Conservation (phyloP, 139 green algal genomes). For the Chlamydomonas sphaeroides region DNA sequence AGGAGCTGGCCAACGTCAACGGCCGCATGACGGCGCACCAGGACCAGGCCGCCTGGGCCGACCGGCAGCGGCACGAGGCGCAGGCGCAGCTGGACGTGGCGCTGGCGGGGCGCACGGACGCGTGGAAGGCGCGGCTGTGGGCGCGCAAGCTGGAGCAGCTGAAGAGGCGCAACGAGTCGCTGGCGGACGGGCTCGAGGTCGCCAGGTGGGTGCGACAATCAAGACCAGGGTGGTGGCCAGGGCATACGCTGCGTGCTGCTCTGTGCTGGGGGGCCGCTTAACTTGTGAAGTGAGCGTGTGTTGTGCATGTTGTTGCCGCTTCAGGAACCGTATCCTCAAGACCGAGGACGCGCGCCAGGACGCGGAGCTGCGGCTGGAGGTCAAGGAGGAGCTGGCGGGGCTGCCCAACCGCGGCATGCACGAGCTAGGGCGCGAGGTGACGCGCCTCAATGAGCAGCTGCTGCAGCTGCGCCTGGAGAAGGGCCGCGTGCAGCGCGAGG, state of each 20-base stretch:
- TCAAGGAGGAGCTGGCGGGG: conserved; percentile 24
- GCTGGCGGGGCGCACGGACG: conserved; percentile 50
- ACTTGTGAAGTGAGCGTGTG: neutral
- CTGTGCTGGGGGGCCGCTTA: neutral
- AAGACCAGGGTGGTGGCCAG: too few species aligned
- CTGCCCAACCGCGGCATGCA: neutral
- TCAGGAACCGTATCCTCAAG: conserved; percentile 30
- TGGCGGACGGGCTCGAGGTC: conserved; percentile 57
- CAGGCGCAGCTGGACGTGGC: conserved; percentile 52
- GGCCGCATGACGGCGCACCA: conserved; percentile 45
- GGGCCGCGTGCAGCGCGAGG: conserved; percentile 51
- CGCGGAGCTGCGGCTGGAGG: conserved; percentile 54
- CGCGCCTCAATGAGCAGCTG: conserved; percentile 53
- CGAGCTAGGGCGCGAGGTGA: conserved; percentile 55
- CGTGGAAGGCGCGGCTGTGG: conserved; percentile 67
- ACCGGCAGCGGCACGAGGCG: conserved; percentile 62
- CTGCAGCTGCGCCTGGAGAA: conserved; percentile 61
- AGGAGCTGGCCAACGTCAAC: conserved; percentile 43
- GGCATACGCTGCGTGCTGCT: neutral
- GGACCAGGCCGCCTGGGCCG: conserved; percentile 65
- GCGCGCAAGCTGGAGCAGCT: conserved; percentile 64
- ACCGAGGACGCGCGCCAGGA: conserved; percentile 48
- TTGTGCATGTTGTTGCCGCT: neutral
- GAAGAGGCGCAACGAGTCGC: conserved; percentile 54
- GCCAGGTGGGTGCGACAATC: conserved; percentile 38